Conservation (phyloP, 495 filamentous ascomycete genomes). For the Beverwykella pulmonaria region DNA sequence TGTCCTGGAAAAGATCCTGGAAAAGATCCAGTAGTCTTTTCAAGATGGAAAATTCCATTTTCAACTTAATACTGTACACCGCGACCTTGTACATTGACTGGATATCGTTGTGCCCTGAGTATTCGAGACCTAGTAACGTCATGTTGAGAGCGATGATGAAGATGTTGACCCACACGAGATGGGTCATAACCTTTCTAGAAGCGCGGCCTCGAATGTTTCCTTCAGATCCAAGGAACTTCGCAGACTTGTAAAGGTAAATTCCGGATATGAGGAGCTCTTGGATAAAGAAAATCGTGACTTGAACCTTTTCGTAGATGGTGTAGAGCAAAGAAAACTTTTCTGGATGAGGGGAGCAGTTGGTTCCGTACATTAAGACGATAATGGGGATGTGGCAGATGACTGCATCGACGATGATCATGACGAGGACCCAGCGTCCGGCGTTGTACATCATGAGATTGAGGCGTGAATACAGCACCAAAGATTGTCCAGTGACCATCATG, state of each 20-base stretch:
- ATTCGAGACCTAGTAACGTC: conserved; percentile 38
- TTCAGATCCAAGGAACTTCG: conserved; percentile 13
- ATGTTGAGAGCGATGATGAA: conserved; percentile 39
- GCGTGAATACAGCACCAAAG: conserved; percentile 30
- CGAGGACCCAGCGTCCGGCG: conserved; percentile 24
- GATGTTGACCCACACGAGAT: conserved; percentile 41
- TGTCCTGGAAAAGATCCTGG: conserved; percentile 23
- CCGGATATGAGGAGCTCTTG: conserved; percentile 29
- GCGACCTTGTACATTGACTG: conserved; percentile 43
- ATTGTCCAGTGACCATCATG: conserved; percentile 25
- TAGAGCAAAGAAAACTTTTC: conserved; percentile 27
- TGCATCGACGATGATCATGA: conserved; percentile 29
- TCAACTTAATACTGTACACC: conserved; percentile 47
- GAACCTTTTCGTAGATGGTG: conserved; percentile 32
- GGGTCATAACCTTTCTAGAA: conserved; percentile 14
- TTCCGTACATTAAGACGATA: conserved; percentile 22
- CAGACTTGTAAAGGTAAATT: conserved; percentile 27
- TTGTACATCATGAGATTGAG: conserved; percentile 22
- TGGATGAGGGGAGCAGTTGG: conserved; percentile 20
- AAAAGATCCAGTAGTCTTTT: conserved; percentile 38
- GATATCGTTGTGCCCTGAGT: conserved; percentile 38
- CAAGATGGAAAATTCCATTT: conserved; percentile 49
- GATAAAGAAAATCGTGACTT: conserved; percentile 31
- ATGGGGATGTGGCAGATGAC: conserved; percentile 30
- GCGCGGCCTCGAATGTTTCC: conserved; percentile 18